These are phyloP conservation scores for Trichoderma citrinoviride DNA, from an alignment of 2,329 filamentous ascomycete genomes.

Conservation along the genomic window DNA sequence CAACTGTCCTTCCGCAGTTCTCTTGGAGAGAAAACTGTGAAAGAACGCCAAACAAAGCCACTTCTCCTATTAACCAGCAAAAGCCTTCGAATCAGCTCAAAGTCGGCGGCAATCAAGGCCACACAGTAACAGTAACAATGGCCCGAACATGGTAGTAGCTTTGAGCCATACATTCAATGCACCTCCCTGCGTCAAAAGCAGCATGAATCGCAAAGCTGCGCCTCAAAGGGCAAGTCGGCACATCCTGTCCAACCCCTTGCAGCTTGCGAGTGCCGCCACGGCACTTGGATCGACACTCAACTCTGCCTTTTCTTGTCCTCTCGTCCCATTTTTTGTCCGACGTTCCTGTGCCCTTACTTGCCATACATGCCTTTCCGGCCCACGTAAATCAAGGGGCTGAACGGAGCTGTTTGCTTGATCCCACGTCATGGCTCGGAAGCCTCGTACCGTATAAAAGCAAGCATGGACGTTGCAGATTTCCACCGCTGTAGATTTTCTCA, in stretches of 20 bases:
- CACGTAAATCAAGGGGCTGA: conserved; percentile 11
- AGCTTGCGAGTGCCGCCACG: neutral
- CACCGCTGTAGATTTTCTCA: neutral
- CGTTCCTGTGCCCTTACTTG: neutral
- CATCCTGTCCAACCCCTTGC: conserved; percentile 10
- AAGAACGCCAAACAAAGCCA: neutral
- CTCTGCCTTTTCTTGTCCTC: neutral
- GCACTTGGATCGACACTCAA: conserved; percentile 10
- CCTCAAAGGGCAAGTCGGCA: neutral
- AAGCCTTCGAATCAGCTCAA: too few species aligned
- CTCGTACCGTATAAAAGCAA: conserved; percentile 1
- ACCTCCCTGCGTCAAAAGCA: neutral
- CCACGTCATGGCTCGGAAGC: conserved; percentile 9
- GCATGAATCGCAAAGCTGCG: neutral
- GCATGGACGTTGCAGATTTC: conserved; percentile 3
- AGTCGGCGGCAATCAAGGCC: too few species aligned
- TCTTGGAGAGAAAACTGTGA: neutral
- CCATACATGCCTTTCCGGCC: neutral
- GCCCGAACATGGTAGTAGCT: neutral
- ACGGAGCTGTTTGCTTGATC: neutral
- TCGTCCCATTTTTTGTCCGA: conserved; percentile 5
- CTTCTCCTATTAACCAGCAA: too few species aligned
- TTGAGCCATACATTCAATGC: neutral
- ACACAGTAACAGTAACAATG: neutral
- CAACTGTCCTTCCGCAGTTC: neutral